Conservation (phyloP, 208 protist species). For the Novymonas esmeraldas region DNA sequence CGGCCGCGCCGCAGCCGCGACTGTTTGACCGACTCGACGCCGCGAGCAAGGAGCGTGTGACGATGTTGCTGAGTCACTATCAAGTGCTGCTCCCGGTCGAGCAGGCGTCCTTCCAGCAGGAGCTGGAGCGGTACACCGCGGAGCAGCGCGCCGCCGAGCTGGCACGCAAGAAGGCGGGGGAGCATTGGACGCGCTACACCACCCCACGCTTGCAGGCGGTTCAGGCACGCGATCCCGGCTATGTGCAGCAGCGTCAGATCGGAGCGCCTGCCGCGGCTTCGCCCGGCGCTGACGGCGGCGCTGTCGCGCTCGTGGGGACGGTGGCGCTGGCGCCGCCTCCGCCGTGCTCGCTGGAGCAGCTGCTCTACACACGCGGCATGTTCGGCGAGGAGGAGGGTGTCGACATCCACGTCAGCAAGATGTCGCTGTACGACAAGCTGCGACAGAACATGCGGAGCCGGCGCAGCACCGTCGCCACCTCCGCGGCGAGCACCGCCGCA, state of each 20-base stretch:
- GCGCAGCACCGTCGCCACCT: background rate
- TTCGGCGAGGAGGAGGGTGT: constrained; percentile 31
- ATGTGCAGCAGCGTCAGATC: constrained; percentile 35
- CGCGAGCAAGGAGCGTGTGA: constrained; percentile 58
- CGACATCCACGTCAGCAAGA: constrained; percentile 29
- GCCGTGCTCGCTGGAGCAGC: constrained; percentile 27
- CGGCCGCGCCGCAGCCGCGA: constrained; percentile 13
- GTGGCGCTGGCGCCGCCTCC: background rate
- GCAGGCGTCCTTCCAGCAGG: constrained; percentile 55
- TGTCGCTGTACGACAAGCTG: constrained; percentile 34
- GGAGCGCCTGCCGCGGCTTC: too few species aligned
- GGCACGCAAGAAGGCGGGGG: constrained; percentile 5
- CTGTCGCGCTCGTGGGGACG: background rate
- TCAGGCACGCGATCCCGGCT: constrained; percentile 49
- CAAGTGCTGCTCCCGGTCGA: constrained; percentile 52
- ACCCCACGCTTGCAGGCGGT: constrained; percentile 49
- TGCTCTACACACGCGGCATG: constrained; percentile 23
- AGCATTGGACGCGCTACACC: constrained; percentile 31
- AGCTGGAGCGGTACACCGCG: constrained; percentile 36
- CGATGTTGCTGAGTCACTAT: constrained; percentile 53
- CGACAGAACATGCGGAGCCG: constrained; percentile 23
- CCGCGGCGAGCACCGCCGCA: too few species aligned
- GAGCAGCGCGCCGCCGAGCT: constrained; percentile 16
- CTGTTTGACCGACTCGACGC: constrained; percentile 60
- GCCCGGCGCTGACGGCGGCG: background rate